phyloP scores from a whole-genome alignment of 768 basidiomycete genomes.

The Pleurotus djamor region DNA sequence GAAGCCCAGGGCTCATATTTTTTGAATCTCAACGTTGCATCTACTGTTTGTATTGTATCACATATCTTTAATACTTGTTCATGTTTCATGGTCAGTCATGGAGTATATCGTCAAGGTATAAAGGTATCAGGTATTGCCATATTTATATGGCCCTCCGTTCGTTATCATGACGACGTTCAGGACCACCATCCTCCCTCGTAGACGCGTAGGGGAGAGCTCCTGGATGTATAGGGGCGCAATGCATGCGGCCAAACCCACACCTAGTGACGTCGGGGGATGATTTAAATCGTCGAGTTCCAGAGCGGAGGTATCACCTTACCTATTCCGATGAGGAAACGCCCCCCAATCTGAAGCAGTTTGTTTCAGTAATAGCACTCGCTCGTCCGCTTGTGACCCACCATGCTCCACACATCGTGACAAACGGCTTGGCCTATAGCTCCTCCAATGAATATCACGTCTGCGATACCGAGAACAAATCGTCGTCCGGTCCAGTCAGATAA shows the following conservation, averaged over 20 bases:
- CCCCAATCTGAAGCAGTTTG: constrained; percentile 45
- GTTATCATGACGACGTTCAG: constrained; percentile 84
- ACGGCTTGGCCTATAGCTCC: constrained; percentile 74
- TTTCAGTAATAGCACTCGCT: not conserved
- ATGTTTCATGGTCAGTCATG: too few species aligned
- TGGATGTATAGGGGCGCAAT: constrained; percentile 84
- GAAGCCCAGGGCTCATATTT: too few species aligned
- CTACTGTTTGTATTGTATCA: too few species aligned
- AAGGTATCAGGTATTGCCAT: too few species aligned
- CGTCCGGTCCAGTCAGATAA: constrained; percentile 73
- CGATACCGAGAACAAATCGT: constrained; percentile 59
- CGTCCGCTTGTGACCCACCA: constrained; percentile 38
- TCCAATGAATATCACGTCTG: constrained; percentile 71
- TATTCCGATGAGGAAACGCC: constrained; percentile 72
- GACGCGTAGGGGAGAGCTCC: constrained; percentile 73
- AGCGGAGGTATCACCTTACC: constrained; percentile 15
- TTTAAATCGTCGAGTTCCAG: too few species aligned
- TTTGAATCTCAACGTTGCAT: too few species aligned
- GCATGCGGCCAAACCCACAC: constrained; percentile 75
- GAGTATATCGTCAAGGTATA: too few species aligned
- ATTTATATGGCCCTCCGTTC: too few species aligned
- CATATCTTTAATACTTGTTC: too few species aligned
- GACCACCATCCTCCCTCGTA: constrained; percentile 77
- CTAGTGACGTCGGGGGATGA: not conserved
- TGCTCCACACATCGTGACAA: constrained; percentile 65